These are phyloP conservation scores for Hanseniaspora mollemarum DNA, from an alignment of 805 yeast species.

Conservation along the genomic window DNA sequence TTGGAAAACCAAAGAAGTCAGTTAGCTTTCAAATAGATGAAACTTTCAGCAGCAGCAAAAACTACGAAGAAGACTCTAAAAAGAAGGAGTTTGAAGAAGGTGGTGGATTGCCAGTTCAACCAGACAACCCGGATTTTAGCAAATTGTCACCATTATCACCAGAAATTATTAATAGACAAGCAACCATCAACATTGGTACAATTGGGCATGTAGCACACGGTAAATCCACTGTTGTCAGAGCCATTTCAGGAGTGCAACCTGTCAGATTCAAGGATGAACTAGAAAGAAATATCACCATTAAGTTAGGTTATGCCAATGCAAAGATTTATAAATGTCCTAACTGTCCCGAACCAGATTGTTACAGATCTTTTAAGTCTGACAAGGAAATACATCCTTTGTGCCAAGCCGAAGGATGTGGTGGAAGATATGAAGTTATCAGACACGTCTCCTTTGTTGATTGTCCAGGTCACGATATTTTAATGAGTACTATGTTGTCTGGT, in stretches of 20 bases:
- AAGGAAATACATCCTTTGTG: conserved; percentile 92
- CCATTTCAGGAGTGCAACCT: conserved; percentile 96
- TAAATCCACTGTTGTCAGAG: conserved; percentile 84
- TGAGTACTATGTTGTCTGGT: conserved; percentile 99
- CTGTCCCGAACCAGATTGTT: conserved; percentile 90
- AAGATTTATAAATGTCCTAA: conserved; percentile 85
- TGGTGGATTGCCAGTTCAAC: conserved; percentile 97
- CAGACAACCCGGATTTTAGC: conserved; percentile 74
- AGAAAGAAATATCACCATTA: conserved; percentile 97
- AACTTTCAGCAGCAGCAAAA: conserved; percentile 40
- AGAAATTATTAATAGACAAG: conserved; percentile 96
- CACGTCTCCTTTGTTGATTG: conserved; percentile 98
- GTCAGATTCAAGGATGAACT: conserved; percentile 98
- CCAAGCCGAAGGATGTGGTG: conserved; percentile 75
- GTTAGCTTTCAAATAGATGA: conserved; percentile 66
- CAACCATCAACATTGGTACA: conserved; percentile 96
- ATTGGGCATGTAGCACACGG: conserved; percentile 96
- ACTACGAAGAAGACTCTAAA: conserved; percentile 65
- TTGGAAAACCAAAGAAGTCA: conserved; percentile 44
- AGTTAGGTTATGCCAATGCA: conserved; percentile 97
- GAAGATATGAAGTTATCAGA: conserved; percentile 80
- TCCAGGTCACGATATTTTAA: conserved; percentile 99
- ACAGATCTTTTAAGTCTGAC: conserved; percentile 86
- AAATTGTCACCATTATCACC: conserved; percentile 78
- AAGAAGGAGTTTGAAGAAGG: conserved; percentile 88